Conservation (phyloP, 1,284 basidiomycete species). For the Cronartium ribicola region DNA sequence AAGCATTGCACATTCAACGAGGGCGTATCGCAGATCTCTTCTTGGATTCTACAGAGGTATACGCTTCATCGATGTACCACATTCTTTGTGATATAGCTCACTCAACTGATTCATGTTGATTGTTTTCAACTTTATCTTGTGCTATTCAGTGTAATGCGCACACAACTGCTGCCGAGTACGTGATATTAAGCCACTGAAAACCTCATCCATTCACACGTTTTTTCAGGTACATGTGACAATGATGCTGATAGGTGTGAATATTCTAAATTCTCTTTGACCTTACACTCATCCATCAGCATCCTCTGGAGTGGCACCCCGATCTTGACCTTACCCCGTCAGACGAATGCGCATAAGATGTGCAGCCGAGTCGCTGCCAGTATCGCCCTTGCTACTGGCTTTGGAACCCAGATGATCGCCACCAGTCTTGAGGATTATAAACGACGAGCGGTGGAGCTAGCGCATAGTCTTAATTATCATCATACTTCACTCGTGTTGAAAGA, state of each 20-base stretch:
- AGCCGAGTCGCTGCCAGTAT: slow-evolving; percentile 62
- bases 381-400: slow-evolving; percentile 60
- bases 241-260: neutral
- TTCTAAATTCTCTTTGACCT: neutral
- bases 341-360: slow-evolving; percentile 61
- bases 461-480: slow-evolving; percentile 52
- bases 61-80: no score
- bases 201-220: no score
- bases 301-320: slow-evolving; percentile 63
- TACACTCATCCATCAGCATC: slow-evolving; percentile 51
- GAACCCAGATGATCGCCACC: slow-evolving; percentile 59
- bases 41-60: slow-evolving; percentile 62
- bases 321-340: slow-evolving; percentile 58
- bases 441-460: slow-evolving; percentile 58
- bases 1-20: slow-evolving; percentile 60
- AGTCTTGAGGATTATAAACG: slow-evolving; percentile 59
- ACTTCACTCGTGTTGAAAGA: slow-evolving; percentile 45
- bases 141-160: slow-evolving; percentile 60
- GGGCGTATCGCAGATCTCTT: slow-evolving; percentile 61
- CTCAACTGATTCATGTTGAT: no score
- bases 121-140: neutral
- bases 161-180: slow-evolving; percentile 62
- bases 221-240: no score
- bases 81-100: no score
- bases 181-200: no score